phyloP scores from a whole-genome alignment of 2,329 filamentous ascomycete genomes.

The Intubia oerlemansii region DNA sequence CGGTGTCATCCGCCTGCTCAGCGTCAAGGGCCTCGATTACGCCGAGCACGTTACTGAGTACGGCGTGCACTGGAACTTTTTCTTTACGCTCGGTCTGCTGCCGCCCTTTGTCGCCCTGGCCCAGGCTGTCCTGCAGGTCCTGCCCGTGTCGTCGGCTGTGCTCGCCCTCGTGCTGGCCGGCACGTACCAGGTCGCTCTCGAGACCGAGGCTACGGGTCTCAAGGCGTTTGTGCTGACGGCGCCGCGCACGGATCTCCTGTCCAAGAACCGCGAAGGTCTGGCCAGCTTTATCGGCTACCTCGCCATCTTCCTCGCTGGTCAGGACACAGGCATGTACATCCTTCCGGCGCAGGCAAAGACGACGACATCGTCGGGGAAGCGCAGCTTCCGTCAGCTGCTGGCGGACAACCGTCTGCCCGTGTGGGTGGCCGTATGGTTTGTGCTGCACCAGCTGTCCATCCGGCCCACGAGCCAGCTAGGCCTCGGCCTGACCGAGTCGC shows the following conservation, averaged over 20 bases:
- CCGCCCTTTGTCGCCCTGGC: conserved; percentile 77
- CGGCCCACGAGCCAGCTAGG: conserved; percentile 41
- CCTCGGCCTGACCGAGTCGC: conserved; percentile 56
- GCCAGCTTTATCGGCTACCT: conserved; percentile 89
- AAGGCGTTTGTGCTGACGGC: conserved; percentile 69
- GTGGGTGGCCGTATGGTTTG: conserved; percentile 47
- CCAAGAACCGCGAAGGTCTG: conserved; percentile 86
- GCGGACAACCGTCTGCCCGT: conserved; percentile 29
- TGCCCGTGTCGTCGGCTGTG: conserved; percentile 52
- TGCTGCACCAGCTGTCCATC: conserved; percentile 48
- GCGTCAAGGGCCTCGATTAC: conserved; percentile 86
- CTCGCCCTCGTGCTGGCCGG: conserved; percentile 49
- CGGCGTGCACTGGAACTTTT: conserved; percentile 98
- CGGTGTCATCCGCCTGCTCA: conserved; percentile 62
- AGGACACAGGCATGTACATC: conserved; percentile 60
- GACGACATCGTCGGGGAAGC: conserved; percentile 6
- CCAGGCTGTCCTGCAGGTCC: conserved; percentile 44
- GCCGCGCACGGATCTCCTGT: conserved; percentile 56
- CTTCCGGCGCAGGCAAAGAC: conserved; percentile 37
- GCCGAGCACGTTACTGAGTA: conserved; percentile 96
- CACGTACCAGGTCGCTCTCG: conserved; percentile 54
- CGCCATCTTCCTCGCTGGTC: conserved; percentile 81
- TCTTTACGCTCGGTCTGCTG: conserved; percentile 80
- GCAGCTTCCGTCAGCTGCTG: neutral
- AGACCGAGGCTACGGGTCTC: conserved; percentile 54